Evolutionary conservation across 768 basidiomycete species (phyloP).

Genomic region (Ramaria sp.): DNA sequence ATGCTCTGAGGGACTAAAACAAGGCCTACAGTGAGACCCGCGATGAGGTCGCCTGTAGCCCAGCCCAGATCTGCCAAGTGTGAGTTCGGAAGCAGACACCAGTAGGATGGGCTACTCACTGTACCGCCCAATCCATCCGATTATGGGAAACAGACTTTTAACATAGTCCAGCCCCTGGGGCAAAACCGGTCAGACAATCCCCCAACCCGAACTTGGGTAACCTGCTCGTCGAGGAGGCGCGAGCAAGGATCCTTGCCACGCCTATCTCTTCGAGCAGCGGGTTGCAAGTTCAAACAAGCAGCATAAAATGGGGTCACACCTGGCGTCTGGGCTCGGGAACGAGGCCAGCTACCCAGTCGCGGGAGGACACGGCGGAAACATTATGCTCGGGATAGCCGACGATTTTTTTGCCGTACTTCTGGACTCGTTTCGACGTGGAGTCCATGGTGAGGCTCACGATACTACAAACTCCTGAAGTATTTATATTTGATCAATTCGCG

Average conservation of each 20-base stretch:
- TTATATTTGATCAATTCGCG: too few species aligned
- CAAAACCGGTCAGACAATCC: too few species aligned
- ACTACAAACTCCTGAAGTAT: too few species aligned
- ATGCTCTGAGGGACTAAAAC: slow-evolving; percentile 92
- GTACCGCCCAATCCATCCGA: slow-evolving; percentile 80
- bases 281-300: slow-evolving; percentile 1
- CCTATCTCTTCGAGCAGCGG: neutral
- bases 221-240: too few species aligned
- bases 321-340: slow-evolving; percentile 34
- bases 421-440: slow-evolving; percentile 13
- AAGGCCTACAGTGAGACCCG: slow-evolving; percentile 88
- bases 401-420: slow-evolving; percentile 42
- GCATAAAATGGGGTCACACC: slow-evolving; percentile 27
- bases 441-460: neutral
- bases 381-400: slow-evolving; percentile 50
- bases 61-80: slow-evolving; percentile 52
- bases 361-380: slow-evolving; percentile 48
- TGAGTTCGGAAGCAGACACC: neutral
- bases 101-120: slow-evolving; percentile 35
- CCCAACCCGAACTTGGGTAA: too few species aligned
- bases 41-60: slow-evolving; percentile 79
- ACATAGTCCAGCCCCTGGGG: slow-evolving; percentile 54
- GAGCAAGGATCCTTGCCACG: too few species aligned
- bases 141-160: slow-evolving; percentile 67
- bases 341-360: slow-evolving; percentile 38